Evolutionary conservation across 1,284 basidiomycete species (phyloP), one percentile per base, ranked within the genome.

Genomic region (Malassezia slooffiae): DNA sequence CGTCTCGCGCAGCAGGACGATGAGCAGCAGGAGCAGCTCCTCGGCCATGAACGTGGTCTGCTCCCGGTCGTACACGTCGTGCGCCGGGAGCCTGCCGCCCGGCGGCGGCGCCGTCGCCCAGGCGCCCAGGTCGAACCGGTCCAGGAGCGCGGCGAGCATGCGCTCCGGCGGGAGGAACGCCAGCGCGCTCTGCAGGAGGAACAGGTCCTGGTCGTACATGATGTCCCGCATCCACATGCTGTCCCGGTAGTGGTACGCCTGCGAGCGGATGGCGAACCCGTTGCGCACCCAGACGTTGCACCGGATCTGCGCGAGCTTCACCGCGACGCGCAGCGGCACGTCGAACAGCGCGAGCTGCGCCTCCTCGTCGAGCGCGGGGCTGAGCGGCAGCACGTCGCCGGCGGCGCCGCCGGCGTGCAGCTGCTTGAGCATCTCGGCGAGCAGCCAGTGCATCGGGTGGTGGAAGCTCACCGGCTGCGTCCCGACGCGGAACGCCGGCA

Each of bases 281-380:
- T 99, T 99, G 41, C 91, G 82, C 4, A 95, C 90, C 93, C 93
- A 99, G 16, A 96, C 76, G 3, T 90, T 89, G 2, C 86, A 83
- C 13, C 89, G 80, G 42, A 96, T 89, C 70, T 97, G 93, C 0
- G 91, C 87, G 26, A 96, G 81, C 56, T 69, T 69, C 48, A 69
- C 66, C 26, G 52, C 55, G 20, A 65, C 62, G 1, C 63, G 59
- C 35, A 69, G 47, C 9, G 66, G 62, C 37, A 56, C 57, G 41
- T 69, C 66, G 35, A 67, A 34, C 1, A 60, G 49, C 6, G 51
- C 43, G 15, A 68, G 43, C 37, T 60, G 34, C 11, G 28, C 46
- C 21, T 56, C 48, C 24, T 62, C 55, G 26, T 57, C 60, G n/a
- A 57, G 32, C 6, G 39, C 39, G 26, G 49, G 19, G 15, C 16